Base-by-base conservation (phyloP, 176 grass and related monocot genomes). In the Avena eriantha region DNA sequence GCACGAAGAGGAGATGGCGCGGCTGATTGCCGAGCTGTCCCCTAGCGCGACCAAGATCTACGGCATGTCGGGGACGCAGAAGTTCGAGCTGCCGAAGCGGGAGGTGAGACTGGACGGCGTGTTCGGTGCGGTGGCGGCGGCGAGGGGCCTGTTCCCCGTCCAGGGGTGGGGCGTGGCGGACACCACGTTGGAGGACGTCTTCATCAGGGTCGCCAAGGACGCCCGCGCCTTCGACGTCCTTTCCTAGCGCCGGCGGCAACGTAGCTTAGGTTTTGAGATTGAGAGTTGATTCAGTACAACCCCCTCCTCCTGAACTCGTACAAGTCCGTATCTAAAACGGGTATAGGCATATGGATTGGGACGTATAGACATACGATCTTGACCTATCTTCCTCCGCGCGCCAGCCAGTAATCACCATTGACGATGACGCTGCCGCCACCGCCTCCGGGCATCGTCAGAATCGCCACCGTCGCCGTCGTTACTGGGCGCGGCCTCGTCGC, bases 151-250 rank as follows among this genome's bases (percentile, higher is more conserved):
- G 33, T 77, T 95, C 66, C 79, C 86, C 3, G 87, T 98, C 73
- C 65, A 94, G 10, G 96, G 84, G 16, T 98, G 96, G 96, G 96
- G 96, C 19, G 78, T 98, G 56, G 82, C 90, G 3, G 93, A 98
- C 74, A 84, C 93, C 22, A 94, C 92, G 21, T 74, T 98, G 45
- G 96, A 98, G 77, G 96, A 98, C 54, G 92, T 98, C 5, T 98
- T 98, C 87, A 89, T 98, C 67, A 86, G 88, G 63, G 96, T 95
- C 17, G 96, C 96, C 48, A 96, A 90, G 81, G 92, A 89, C 36
- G 91, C 93, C 45, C 83, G 82, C 5, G 86, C 90, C 4, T 96
- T 90, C 79, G 68, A 88, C 41, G 78, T 86, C 8, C 90, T 98
- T 21, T 98, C 93, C 2, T 90, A 84, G 85, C 10, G 22, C 19